Evolutionary conservation across 805 yeast genomes (phyloP).

Genomic region (Saturnispora gosingensis): DNA sequence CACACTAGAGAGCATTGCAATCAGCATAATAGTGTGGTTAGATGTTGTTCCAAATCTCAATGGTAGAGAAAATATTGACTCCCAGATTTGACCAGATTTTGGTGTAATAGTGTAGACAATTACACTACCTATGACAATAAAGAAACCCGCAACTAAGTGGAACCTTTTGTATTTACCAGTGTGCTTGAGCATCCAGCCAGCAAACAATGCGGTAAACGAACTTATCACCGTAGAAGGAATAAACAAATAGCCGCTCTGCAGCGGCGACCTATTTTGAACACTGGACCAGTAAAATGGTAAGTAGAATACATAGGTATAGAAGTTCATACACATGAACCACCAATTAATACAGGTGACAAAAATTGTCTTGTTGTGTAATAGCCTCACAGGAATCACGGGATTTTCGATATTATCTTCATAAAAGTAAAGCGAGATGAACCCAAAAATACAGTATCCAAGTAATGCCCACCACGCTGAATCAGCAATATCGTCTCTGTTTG

Average conservation of each 20-base stretch:
- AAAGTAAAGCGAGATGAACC: conserved; percentile 36
- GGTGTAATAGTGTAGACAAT: conserved; percentile 21
- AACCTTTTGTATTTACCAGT: conserved; percentile 56
- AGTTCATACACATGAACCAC: conserved; percentile 61
- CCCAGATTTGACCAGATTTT: conserved; percentile 22
- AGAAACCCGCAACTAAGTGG: conserved; percentile 32
- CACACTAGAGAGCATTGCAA: conserved; percentile 69
- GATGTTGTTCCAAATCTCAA: conserved; percentile 60
- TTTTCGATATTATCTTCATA: conserved; percentile 42
- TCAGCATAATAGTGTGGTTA: conserved; percentile 56
- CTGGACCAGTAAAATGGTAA: conserved; percentile 49
- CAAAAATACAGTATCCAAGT: conserved; percentile 26
- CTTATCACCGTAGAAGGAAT: conserved; percentile 56
- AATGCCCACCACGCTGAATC: conserved; percentile 35
- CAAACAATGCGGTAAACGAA: conserved; percentile 51
- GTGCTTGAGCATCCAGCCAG: conserved; percentile 56
- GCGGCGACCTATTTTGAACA: conserved; percentile 16
- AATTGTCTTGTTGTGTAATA: conserved; percentile 51
- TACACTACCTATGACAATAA: conserved; percentile 38
- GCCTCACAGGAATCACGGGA: conserved; percentile 54
- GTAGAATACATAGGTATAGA: conserved; percentile 52
- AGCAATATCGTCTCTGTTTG: conserved; percentile 42
- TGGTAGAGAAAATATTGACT: conserved; percentile 36
- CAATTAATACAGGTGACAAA: conserved; percentile 54
- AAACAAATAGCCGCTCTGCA: conserved; percentile 31